phyloP scores from a whole-genome alignment of 306 rosid genomes.

The Rosa lucieae region DNA sequence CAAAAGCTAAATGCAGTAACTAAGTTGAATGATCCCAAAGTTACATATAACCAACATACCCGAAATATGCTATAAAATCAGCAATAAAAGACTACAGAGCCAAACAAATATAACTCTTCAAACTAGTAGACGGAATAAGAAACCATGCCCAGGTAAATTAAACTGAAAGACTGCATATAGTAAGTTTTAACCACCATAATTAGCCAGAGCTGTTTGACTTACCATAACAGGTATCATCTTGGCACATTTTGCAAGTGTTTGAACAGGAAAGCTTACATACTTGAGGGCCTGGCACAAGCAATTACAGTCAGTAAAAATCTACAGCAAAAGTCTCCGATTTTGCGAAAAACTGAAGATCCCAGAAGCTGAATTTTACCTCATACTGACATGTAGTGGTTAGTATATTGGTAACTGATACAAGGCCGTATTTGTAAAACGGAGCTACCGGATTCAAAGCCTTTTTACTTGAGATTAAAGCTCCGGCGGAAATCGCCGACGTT shows the following conservation, averaged over 20 bases:
- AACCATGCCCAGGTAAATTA: background rate
- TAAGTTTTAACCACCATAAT: background rate
- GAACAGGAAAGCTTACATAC: slow-evolving; percentile 97
- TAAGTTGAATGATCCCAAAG: background rate
- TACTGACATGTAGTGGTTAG: slow-evolving; percentile 95
- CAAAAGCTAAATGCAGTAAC: background rate
- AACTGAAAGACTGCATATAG: background rate
- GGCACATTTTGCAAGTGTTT: slow-evolving; percentile 95
- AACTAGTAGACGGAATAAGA: background rate
- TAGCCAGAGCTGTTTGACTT: slow-evolving; percentile 24
- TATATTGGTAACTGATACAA: slow-evolving; percentile 80
- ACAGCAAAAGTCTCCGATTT: background rate
- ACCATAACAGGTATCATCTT: slow-evolving; percentile 99
- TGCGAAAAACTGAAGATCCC: background rate
- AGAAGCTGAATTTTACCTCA: slow-evolving; percentile 51
- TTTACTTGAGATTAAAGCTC: slow-evolving; percentile 76
- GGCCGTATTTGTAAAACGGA: slow-evolving; percentile 79
- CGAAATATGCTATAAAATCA: too few relatives aligned
- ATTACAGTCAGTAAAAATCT: slow-evolving; percentile 1
- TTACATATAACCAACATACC: background rate
- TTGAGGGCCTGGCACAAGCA: slow-evolving; percentile 82
- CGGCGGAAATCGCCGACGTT: slow-evolving; percentile 93
- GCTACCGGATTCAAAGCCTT: slow-evolving; percentile 80
- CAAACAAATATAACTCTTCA: background rate
- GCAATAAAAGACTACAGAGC: background rate